Conservation (phyloP, 2,329 filamentous ascomycete species). For the Penicillium sp. region DNA sequence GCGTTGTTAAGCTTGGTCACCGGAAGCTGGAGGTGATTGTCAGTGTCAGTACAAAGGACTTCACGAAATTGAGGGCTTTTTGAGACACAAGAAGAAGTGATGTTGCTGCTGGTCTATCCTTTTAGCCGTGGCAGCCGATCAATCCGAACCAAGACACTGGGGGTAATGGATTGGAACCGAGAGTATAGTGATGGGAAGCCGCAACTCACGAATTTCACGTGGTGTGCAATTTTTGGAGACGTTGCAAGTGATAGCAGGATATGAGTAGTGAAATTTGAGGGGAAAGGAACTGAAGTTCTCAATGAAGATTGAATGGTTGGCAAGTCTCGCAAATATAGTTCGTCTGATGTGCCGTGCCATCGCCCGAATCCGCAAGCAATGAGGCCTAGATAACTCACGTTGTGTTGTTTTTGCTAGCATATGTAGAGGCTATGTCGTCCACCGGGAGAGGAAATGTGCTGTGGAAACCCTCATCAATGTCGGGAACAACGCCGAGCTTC, state of each 20-base stretch:
- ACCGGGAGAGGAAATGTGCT: accelerated
- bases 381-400: too few relatives aligned
- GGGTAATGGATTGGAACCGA: neutral
- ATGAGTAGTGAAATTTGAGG: neutral
- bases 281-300: too few relatives aligned
- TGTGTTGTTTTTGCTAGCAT: neutral
- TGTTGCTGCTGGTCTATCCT: neutral
- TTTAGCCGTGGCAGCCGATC: neutral
- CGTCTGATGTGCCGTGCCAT: neutral
- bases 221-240: neutral
- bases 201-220: too few relatives aligned
- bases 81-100: neutral
- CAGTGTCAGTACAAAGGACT: neutral
- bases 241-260: too few relatives aligned
- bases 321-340: neutral
- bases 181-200: neutral
- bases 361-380: neutral
- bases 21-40: neutral
- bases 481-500: neutral
- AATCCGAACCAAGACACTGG: neutral
- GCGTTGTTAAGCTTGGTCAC: neutral
- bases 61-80: neutral
- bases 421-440: neutral
- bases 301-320: neutral
- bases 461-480: too few relatives aligned